Evolutionary conservation across 768 basidiomycete genomes (phyloP).

Genomic region (Cubamyces sp.): DNA sequence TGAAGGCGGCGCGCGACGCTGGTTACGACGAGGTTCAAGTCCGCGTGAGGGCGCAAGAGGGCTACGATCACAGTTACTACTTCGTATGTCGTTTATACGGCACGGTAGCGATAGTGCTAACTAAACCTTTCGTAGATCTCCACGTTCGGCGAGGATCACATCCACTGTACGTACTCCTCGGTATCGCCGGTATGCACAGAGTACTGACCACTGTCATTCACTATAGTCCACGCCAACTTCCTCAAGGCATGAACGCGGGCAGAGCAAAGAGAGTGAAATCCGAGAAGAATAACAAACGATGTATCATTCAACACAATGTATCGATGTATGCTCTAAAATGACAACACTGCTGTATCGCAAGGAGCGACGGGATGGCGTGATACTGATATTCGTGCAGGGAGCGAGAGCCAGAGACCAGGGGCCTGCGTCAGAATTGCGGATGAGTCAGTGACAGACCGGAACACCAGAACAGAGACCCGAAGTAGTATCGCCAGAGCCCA

Average conservation of each 20-base stretch:
- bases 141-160: slow-evolving; percentile 87
- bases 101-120: background rate
- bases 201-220: slow-evolving; percentile 25
- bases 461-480: background rate
- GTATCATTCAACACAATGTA: slow-evolving; percentile 23
- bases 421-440: background rate
- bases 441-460: background rate
- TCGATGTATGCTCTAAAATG: slow-evolving; percentile 10
- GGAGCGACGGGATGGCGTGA: too few species aligned
- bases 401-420: background rate
- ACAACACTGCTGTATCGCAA: slow-evolving; percentile 3
- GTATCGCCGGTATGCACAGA: slow-evolving; percentile 25
- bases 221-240: slow-evolving; percentile 83
- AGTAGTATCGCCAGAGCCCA: background rate
- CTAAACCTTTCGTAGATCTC: slow-evolving; percentile 61
- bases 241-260: slow-evolving; percentile 63
- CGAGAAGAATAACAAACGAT: slow-evolving; percentile 7
- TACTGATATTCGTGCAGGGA: background rate
- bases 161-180: slow-evolving; percentile 67
- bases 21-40: slow-evolving; percentile 79
- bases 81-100: slow-evolving; percentile 55
- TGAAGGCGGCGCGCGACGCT: slow-evolving; percentile 72
- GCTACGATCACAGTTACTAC: slow-evolving; percentile 90
- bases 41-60: slow-evolving; percentile 75
- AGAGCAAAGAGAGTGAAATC: background rate